Evolutionary conservation across 2,329 filamentous ascomycete species (phyloP).

Genomic region (Penicillium sp.): DNA sequence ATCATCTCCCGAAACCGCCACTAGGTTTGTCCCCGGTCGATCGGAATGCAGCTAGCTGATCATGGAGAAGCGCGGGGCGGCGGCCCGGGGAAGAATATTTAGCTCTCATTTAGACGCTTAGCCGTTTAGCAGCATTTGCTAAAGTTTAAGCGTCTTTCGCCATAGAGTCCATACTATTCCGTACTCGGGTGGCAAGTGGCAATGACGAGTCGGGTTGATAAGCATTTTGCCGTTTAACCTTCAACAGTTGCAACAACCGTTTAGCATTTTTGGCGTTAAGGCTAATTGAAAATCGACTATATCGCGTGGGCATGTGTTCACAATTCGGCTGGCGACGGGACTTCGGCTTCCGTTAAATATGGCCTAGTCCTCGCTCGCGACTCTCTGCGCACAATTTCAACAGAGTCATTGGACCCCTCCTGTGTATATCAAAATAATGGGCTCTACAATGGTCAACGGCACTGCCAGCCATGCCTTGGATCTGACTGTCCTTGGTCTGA

Average conservation of each 20-base stretch:
- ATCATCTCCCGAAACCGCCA: no score
- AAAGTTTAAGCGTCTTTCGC: neutral
- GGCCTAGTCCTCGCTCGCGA: neutral
- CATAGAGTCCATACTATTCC: no score
- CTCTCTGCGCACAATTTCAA: neutral
- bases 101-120: no score
- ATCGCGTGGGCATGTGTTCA: neutral
- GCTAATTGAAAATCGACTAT: neutral
- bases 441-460: no score
- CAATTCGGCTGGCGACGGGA: neutral
- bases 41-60: no score
- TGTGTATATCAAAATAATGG: neutral
- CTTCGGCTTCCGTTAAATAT: neutral
- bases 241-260: neutral
- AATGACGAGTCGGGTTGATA: no score
- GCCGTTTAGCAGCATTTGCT: neutral
- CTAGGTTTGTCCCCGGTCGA: no score
- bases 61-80: no score
- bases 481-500: conserved; percentile 57
- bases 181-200: no score
- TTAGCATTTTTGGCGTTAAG: neutral
- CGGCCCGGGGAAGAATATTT: no score
- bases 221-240: no score
- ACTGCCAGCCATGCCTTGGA: conserved; percentile 40
- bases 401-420: neutral